These are phyloP conservation scores for Triticum monococcum DNA, from an alignment of 176 grass and related monocot genomes.

Conservation along the genomic window DNA sequence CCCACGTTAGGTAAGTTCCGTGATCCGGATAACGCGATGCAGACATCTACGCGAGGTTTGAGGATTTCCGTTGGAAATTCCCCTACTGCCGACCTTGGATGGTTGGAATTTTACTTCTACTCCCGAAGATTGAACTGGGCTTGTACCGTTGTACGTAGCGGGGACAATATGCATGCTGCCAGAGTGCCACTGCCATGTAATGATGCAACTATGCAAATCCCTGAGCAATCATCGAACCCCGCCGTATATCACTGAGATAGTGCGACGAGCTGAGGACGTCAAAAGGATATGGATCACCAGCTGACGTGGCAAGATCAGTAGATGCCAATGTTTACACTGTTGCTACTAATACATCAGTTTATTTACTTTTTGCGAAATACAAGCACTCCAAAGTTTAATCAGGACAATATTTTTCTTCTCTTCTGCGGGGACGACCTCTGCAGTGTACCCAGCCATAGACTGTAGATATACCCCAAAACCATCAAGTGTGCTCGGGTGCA, in stretches of 20 bases:
- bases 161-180: conserved; percentile 11
- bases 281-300: neutral
- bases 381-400: neutral
- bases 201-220: neutral
- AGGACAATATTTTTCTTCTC: neutral
- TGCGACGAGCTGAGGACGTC: conserved; percentile 9
- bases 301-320: neutral
- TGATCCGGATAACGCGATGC: no score
- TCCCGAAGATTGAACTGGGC: neutral
- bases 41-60: no score
- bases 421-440: neutral
- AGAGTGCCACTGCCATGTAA: neutral
- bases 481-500: neutral
- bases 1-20: no score
- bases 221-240: neutral
- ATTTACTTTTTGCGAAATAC: neutral
- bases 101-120: neutral
- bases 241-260: neutral
- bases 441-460: neutral
- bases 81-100: neutral
- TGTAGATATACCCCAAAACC: neutral
- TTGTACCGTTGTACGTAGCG: neutral
- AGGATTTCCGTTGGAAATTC: no score
- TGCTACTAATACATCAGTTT: neutral
- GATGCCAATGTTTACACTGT: neutral